A percentile compares a stretch with the other conserved stretches of the same genome.
phyloP scores from a whole-genome alignment of 768 basidiomycete genomes.

The Trametes maxima region DNA sequence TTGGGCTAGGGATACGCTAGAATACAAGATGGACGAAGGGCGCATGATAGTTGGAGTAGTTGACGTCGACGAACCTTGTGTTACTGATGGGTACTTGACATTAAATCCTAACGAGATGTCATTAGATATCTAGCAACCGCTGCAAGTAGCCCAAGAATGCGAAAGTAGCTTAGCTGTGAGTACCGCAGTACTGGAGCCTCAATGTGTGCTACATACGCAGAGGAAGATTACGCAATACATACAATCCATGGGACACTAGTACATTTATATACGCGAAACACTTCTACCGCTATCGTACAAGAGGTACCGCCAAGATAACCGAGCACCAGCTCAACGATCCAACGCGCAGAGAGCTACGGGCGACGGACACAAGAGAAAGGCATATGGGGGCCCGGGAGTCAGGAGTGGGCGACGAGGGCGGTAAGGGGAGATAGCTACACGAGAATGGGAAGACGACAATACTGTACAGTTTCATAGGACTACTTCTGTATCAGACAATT shows the following conservation, averaged over 20 bases:
- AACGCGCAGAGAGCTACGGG: slow-evolving; percentile 13
- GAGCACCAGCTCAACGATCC: slow-evolving; percentile 20
- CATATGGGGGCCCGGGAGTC: background rate
- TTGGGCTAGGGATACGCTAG: too few species aligned
- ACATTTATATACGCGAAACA: slow-evolving; percentile 15
- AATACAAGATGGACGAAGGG: too few species aligned
- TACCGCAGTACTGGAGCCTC: too few species aligned
- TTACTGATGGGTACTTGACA: too few species aligned
- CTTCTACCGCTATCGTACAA: slow-evolving; percentile 12
- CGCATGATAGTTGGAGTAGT: too few species aligned
- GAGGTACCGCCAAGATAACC: background rate
- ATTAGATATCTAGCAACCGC: too few species aligned
- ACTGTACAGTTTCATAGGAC: slow-evolving; percentile 11
- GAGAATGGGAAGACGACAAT: background rate
- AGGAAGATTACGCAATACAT: slow-evolving; percentile 8
- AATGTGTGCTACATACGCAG: background rate
- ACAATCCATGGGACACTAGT: slow-evolving; percentile 11
- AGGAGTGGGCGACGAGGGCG: background rate
- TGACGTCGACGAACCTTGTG: too few species aligned
- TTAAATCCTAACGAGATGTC: too few species aligned
- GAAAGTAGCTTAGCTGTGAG: too few species aligned
- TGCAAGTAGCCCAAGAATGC: too few species aligned
- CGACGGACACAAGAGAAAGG: background rate
- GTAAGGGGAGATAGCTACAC: background rate
- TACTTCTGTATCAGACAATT: slow-evolving; percentile 12